These are phyloP conservation scores for Balakata baccata DNA, from an alignment of 345 rosid species.

Conservation along the genomic window DNA sequence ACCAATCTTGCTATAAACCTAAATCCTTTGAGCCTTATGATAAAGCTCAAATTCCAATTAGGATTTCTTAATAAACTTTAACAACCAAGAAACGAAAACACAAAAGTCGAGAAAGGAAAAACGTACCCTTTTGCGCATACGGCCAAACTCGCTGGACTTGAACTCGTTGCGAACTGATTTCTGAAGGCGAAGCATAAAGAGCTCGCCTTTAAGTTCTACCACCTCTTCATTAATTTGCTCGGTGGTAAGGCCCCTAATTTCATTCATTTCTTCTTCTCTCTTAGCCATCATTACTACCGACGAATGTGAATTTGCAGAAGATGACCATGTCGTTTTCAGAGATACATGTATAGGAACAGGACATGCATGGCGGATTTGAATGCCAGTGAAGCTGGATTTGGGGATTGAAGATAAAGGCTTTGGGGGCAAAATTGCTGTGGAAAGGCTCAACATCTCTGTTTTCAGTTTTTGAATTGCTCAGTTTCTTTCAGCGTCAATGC, in stretches of 20 bases:
- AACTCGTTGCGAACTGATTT: slow-evolving; percentile 82
- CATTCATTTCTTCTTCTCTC: slow-evolving; percentile 72
- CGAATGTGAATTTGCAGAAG: slow-evolving; percentile 18
- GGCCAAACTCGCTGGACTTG: slow-evolving; percentile 83
- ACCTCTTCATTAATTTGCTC: slow-evolving; percentile 83
- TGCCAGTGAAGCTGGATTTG: slow-evolving; percentile 51
- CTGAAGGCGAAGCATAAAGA: slow-evolving; percentile 84
- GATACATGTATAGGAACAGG: slow-evolving; percentile 24
- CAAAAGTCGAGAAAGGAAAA: slow-evolving; percentile 11
- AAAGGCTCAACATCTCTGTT: slow-evolving; percentile 52
- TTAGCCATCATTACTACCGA: slow-evolving; percentile 77
- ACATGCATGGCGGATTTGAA: slow-evolving; percentile 41
- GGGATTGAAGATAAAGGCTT: slow-evolving; percentile 27
- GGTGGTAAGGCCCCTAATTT: slow-evolving; percentile 61
- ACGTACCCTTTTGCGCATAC: slow-evolving; percentile 76
- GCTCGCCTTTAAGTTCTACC: slow-evolving; percentile 87
- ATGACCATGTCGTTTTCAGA: slow-evolving; percentile 15
- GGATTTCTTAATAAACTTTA: no score
- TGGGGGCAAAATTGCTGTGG: slow-evolving; percentile 39
- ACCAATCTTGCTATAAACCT: background rate
- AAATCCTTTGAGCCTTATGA: background rate
- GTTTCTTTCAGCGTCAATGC: background rate
- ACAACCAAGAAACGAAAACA: background rate
- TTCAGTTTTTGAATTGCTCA: background rate
- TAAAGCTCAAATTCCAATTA: background rate